Base-by-base conservation (phyloP, 257 asterid genomes). In the Osmanthus fragrans region DNA sequence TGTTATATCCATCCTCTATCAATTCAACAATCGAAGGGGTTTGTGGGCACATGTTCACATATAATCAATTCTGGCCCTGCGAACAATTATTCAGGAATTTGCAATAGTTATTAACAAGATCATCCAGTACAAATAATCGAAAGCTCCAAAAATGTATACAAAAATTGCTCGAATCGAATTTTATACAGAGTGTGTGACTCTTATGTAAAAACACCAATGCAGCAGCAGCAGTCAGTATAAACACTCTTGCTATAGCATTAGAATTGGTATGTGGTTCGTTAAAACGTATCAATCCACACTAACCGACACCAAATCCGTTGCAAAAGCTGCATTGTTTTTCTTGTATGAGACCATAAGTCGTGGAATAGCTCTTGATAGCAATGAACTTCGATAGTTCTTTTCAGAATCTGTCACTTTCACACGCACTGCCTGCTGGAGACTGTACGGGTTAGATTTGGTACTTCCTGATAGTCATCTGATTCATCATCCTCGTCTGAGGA, bases 401-500 rank as follows among this genome's bases (percentile, higher is more conserved):
- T 7, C 21, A 25, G 16, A 6, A 56, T 7, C 27, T 0, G 29
- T 80, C 37, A 82, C 15, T 58, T 21, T 63, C 69, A 63, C 69
- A 84, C 81, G 84, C 96, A 87, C 80, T 84, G 96, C 75, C 91
- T 86, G 72, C 91, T 76, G 56, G 93, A 85, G 74, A 82, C 69
- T 15, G 88, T 81, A 30, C 77, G 89, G 0, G 85, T 47, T 68
- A 74, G 4, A 73, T 42, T 75, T 13, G 90, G 88, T 69, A 69
- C 92, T 85, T 91, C 96, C 45, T 75, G 85, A 79, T 91, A 91
- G 64, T 88, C 88, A 15, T 88, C 97, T n/a, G 92, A 81, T 74
- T 94, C 97, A 34, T 90, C 98, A 67, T 95, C 99, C 15, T 93
- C 98, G 30, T 94, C 97, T 2, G 99, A 95, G 32, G 99, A 95